Evolutionary conservation across 1,284 basidiomycete species (phyloP).

Genomic region (Athelia psychrophila): DNA sequence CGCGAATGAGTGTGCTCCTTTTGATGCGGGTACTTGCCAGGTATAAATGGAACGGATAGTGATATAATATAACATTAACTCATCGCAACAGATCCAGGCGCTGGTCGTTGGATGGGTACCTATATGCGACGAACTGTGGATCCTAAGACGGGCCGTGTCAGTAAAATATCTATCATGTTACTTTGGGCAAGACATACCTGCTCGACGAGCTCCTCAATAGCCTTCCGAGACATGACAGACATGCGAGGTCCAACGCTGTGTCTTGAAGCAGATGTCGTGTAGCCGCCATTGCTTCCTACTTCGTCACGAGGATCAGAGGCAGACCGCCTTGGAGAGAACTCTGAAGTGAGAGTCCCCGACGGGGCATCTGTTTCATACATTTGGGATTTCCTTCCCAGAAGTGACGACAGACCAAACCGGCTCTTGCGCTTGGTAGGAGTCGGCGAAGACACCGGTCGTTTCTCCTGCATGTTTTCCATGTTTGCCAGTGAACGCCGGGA

Average conservation of each 20-base stretch:
- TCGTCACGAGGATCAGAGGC: slow-evolving; percentile 47
- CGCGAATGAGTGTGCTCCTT: not conserved
- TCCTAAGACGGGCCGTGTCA: slow-evolving; percentile 33
- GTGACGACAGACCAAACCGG: slow-evolving; percentile 59
- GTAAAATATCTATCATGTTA: not conserved
- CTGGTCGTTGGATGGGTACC: slow-evolving; percentile 76
- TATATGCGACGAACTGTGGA: slow-evolving; percentile 77
- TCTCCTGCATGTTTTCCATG: slow-evolving; percentile 44
- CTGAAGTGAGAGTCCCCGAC: slow-evolving; percentile 34
- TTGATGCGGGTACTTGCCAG: slow-evolving; percentile 2
- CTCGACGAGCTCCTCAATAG: slow-evolving; percentile 71
- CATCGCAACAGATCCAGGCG: slow-evolving; percentile 56
- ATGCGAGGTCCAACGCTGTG: slow-evolving; percentile 46
- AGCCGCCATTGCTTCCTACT: slow-evolving; percentile 28
- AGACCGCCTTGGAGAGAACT: slow-evolving; percentile 41
- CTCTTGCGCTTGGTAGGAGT: slow-evolving; percentile 61
- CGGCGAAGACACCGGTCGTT: slow-evolving; percentile 9
- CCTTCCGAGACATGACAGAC: slow-evolving; percentile 64
- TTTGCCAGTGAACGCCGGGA: slow-evolving; percentile 59
- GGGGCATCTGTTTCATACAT: slow-evolving; percentile 32
- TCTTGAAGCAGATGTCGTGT: slow-evolving; percentile 42
- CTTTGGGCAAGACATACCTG: slow-evolving; percentile 32
- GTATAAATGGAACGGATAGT: not conserved
- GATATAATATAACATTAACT: slow-evolving; percentile 3
- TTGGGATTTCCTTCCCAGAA: slow-evolving; percentile 60